Base-by-base conservation (phyloP, 495 filamentous ascomycete genomes). In the Amphirosellinia nigrospora region DNA sequence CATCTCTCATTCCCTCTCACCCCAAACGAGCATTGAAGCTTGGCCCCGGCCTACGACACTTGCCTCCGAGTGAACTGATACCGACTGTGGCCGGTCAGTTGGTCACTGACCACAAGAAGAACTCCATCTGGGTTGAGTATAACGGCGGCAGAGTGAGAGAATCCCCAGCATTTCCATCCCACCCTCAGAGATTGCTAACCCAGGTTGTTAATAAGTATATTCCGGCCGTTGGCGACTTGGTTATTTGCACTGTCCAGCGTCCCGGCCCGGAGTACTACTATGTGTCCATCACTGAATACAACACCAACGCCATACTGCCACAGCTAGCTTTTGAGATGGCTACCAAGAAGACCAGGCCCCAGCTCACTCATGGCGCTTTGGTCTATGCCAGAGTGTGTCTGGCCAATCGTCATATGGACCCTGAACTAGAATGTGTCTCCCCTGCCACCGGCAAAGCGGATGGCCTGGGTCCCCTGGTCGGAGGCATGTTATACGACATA, bases 251-350 rank as follows among this genome's bases (percentile, higher is more conserved):
- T 58, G 82, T 99, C 71, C 88, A 92, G 75, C 92, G 90, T 75
- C 90, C 89, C 34, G 87, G 89, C 53, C 74, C 82, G 30, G 96
- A 99, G 73, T 86, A 85, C 72, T 98, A 92, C 84, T 90, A 91
- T 68, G 83, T 84, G 69, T 81, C 76, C 70, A 75, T 85, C 48
- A 80, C 85, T n/a, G 82, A 84, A 26, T 89, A 96, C 77, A 90
- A 91, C 0, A 79, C 93, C 10, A 86, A 89, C 72, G 94, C 93
- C 3, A 82, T 90, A 10, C 88, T 99, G 1, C 93, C 93, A 0
- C 92, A 97, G 73, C 86, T 99, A 9, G 87, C 94, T 28, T 99
- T 99, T 77, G 94, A 97, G 79, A 88, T 89, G 68, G 96, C 93
- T 30, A 94, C 90, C 43, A 96, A 93, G 79, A 99, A 98, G 78